Conservation (phyloP, 495 filamentous ascomycete species). For the Penicillium bovifimosum region DNA sequence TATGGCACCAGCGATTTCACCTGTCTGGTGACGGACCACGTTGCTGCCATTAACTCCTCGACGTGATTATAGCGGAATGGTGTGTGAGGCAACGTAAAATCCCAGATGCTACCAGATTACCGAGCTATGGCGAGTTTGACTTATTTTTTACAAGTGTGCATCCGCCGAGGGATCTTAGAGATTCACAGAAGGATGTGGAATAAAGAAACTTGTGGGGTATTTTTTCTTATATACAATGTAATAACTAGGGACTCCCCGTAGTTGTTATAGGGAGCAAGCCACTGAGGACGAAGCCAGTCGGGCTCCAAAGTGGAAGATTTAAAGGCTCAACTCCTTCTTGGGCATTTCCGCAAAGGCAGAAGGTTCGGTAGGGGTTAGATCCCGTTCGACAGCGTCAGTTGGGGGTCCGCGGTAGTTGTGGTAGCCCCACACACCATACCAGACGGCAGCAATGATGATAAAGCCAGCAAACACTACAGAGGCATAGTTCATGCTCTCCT, state of each 20-base stretch:
- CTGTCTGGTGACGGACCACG: conserved; percentile 55
- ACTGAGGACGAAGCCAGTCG: too few relatives aligned
- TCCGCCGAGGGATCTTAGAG: too few relatives aligned
- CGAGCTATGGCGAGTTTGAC: background rate
- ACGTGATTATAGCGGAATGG: background rate
- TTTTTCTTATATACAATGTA: conserved; percentile 17
- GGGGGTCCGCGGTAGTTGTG: conserved; percentile 28
- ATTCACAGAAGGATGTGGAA: too few relatives aligned
- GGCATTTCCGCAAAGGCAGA: conserved; percentile 11
- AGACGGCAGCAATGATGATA: conserved; percentile 45
- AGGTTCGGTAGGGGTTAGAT: conserved; percentile 8
- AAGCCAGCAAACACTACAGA: conserved; percentile 55
- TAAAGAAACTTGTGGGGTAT: background rate
- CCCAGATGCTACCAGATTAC: background rate
- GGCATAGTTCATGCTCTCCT: conserved; percentile 48
- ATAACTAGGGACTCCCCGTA: background rate
- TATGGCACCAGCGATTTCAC: conserved; percentile 50
- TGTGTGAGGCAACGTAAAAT: background rate
- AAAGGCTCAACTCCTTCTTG: conserved; percentile 1
- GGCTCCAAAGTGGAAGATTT: background rate
- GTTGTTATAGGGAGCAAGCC: too few relatives aligned
- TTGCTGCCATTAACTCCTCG: conserved; percentile 37
- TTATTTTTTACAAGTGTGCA: background rate
- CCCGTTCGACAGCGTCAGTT: conserved; percentile 20
- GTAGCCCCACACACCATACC: conserved; percentile 59